Evolutionary conservation across 192 early-diverging fungal species (phyloP).

Genomic region (Neocallimastix lanati): DNA sequence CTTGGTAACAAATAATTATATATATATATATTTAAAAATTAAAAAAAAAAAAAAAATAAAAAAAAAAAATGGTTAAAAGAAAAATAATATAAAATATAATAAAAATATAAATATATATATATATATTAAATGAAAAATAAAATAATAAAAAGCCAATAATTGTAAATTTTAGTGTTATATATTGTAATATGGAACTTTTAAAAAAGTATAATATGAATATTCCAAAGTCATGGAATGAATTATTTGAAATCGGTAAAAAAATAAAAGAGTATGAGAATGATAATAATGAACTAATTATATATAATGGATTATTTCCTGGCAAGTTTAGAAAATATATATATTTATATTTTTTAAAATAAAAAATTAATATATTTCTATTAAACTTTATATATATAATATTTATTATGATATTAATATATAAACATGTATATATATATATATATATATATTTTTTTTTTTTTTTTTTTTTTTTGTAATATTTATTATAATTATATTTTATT

Average conservation of each 20-base stretch:
- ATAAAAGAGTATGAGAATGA: no score
- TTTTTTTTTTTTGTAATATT: neutral
- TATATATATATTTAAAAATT: no score
- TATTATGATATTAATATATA: no score
- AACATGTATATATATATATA: neutral
- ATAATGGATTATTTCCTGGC: neutral
- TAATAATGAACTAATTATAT: neutral
- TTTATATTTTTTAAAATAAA: no score
- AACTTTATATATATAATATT: no score
- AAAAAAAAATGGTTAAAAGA: neutral
- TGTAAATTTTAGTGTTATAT: neutral
- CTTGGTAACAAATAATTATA: no score
- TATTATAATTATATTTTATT: no score
- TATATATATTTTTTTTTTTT: neutral
- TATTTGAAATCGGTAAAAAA: neutral
- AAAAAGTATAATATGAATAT: neutral
- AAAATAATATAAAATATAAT: no score
- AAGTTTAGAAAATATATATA: no score
- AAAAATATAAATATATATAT: no score
- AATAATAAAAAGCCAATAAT: neutral
- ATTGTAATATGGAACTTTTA: neutral
- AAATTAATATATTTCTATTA: no score
- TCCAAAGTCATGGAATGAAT: neutral
- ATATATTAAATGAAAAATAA: no score
- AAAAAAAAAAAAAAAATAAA: neutral